Base-by-base conservation (phyloP, 108 stramenopile species). In the Mayamaea pseudoterrestris region DNA sequence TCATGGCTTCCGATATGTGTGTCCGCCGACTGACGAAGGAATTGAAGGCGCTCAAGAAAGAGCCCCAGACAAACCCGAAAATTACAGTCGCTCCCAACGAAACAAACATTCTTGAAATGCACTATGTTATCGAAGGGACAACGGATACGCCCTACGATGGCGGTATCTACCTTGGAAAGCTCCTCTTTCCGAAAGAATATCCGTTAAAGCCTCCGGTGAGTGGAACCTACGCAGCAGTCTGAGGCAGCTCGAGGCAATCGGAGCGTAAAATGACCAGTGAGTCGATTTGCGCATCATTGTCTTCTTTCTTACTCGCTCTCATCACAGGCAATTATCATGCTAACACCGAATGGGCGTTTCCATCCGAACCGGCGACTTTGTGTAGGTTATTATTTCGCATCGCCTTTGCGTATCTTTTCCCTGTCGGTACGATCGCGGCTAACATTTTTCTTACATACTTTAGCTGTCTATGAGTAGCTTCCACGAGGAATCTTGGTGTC, bases 201-300 rank as follows among this genome's bases (percentile, higher is more conserved):
- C 97, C 97, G 2, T 65, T 93, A 56, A 95, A 91, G 52, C 97
- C 97, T 9, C 97, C 97, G 5, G n/a, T n/a, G n/a, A n/a, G n/a
- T n/a, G n/a, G n/a, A n/a, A n/a, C n/a, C n/a, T n/a, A n/a, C n/a
- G n/a, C n/a, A n/a, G n/a, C n/a, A n/a, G n/a, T n/a, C n/a, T n/a
- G n/a, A n/a, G n/a, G n/a, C n/a, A n/a, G n/a, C n/a, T n/a, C n/a
- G n/a, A n/a, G n/a, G n/a, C n/a, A n/a, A n/a, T n/a, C n/a, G n/a
- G n/a, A n/a, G n/a, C n/a, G n/a, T n/a, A n/a, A n/a, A n/a, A n/a
- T n/a, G n/a, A n/a, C n/a, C n/a, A n/a, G n/a, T n/a, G n/a, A n/a
- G n/a, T n/a, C n/a, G n/a, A n/a, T n/a, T n/a, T n/a, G n/a, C n/a
- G n/a, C n/a, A n/a, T n/a, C n/a, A n/a, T n/a, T n/a, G n/a, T n/a